Base-by-base conservation (phyloP, 495 filamentous ascomycete genomes). In the Podospora conica region DNA sequence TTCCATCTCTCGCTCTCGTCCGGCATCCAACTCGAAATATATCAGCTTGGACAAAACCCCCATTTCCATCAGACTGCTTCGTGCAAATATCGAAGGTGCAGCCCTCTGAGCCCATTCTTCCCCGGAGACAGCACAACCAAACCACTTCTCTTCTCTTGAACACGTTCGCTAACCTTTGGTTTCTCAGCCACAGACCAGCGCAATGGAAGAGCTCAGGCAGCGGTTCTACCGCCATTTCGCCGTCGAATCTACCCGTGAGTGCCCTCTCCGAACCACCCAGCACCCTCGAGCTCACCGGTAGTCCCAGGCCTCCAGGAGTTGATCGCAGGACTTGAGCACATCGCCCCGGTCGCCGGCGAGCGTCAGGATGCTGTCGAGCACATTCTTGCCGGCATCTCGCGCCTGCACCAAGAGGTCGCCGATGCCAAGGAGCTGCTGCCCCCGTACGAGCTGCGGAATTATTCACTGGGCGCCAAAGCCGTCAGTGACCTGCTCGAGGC, bases 221-320 rank as follows among this genome's bases (percentile, higher is more conserved):
- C 83, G 83, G 9, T 94, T 96, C 81, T 91, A 91, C 74, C 86
- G 86, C 67, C 87, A 90, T 73, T 95, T 94, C 68, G 88, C 90
- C 65, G 82, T 86, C 75, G 85, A 88, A 74, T 12, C 23, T 20
- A 29, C 87, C 89, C 66, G 86, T 85, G 15, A 82, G 91, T 91
- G 81, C 66, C 63, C 70, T n/a, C 61, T 58, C 61, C 53, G 10
- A 48, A 53, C 22, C 28, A 20, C 55, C 28, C 15, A n/a, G n/a
- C 53, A 31, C 21, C 23, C 3, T n/a, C 18, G n/a, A 48, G 55
- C 62, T 69, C 54, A 68, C 54, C 54, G 0, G 12, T n/a, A 18
- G n/a, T 0, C 6, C 3, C 61, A 83, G 81, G 58, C 12, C 75
- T 82, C 66, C 76, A 79, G 61, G 73, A 78, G 54, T 72, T 81